Evolutionary conservation across 768 basidiomycete genomes (phyloP), one percentile per base, ranked within the genome.

Genomic region (Pleurotus citrinopileatus): DNA sequence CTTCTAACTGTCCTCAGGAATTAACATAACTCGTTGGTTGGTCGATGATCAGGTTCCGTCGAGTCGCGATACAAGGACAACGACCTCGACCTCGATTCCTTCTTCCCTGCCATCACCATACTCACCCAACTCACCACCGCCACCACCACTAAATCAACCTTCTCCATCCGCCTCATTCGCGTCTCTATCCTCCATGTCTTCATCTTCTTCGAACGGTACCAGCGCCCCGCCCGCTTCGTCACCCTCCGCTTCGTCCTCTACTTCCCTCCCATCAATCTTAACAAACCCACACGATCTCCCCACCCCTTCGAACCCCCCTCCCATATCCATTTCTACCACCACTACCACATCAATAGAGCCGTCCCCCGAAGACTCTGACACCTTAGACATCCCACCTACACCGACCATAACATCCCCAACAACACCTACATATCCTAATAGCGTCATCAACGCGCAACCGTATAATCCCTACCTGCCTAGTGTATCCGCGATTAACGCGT

Each of bases 341-440:
- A 37, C 54, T 12, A 53, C 75, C 12, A 57, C 69, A 47, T 42
- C 67, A 12, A 45, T 64, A 0, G n/a, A n/a, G n/a, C 46, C 72
- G 2, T 64, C 65, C 1, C 13, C 61, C 3, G 43, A 70, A 6
- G 55, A 70, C 25, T 42, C 42, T 15, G 27, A 46, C 7, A 42
- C 52, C 27, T 42, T 40, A 13, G 42, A 26, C 13, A 10, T 59
- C 56, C 64, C 34, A 57, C 52, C 25, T 50, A 61, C 61, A 9
- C 46, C 60, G 12, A 63, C 59, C 1, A 61, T 55, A 23, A 60
- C 60, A 27, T 59, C 65, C 15, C 54, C 55, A 22, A 3, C 36
- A 37, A n/a, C 48, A 51, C 6, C 29, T 36, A 42, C n/a, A n/a
- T n/a, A n/a, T n/a, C n/a, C 56, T 32, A 54, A 60, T 42, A 37